These are phyloP conservation scores for Corymbia citriodora DNA, from an alignment of 441 rosid genomes.

Conservation along the genomic window DNA sequence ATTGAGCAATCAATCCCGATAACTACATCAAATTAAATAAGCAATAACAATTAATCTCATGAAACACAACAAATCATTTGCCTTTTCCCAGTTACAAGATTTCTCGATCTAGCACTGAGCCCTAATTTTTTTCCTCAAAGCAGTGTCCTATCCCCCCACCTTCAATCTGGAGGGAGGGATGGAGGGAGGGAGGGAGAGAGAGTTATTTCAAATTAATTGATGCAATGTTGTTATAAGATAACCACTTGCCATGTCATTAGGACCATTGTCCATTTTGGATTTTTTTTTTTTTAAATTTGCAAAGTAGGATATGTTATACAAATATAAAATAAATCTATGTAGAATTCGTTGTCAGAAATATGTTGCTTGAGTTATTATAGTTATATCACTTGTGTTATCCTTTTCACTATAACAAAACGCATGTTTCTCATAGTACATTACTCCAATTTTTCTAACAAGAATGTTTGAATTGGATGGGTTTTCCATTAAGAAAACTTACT, in stretches of 20 bases:
- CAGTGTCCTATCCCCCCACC: no score
- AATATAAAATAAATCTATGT: no score
- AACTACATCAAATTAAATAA: no score
- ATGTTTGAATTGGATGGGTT: neutral
- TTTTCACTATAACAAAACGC: neutral
- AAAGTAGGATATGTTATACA: neutral
- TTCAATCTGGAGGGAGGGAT: no score
- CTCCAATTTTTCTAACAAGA: neutral
- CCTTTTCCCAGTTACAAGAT: no score
- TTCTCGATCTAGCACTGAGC: no score
- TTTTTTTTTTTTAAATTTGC: neutral
- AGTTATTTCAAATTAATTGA: no score
- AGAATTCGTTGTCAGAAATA: neutral
- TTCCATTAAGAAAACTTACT: neutral
- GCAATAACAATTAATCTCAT: no score
- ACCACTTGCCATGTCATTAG: neutral
- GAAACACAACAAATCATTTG: no score
- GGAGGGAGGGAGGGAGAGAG: no score
- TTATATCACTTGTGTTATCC: neutral
- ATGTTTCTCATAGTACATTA: neutral
- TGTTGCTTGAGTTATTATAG: neutral
- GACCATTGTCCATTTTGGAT: neutral
- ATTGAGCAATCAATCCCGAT: no score
- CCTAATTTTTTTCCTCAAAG: no score
- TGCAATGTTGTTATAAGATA: neutral